phyloP scores from a whole-genome alignment of 108 stramenopile species.

The Bacterosira constricta region DNA sequence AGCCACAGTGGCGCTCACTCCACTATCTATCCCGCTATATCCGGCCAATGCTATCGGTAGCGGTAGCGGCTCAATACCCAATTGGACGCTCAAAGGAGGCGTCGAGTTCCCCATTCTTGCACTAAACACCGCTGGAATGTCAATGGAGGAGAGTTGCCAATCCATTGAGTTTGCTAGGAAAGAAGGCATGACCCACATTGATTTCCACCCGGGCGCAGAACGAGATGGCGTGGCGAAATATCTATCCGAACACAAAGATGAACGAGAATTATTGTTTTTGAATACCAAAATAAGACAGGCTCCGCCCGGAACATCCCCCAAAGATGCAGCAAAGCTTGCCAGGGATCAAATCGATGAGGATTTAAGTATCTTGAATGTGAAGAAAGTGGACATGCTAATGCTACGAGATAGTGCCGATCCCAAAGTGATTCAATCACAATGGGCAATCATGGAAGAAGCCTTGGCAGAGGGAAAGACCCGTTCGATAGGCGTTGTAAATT shows the following conservation, averaged over 20 bases:
- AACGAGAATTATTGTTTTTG: constrained; percentile 42
- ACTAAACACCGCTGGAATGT: constrained; percentile 59
- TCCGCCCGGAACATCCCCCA: constrained; percentile 50
- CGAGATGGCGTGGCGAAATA: constrained; percentile 56
- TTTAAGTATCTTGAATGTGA: constrained; percentile 37
- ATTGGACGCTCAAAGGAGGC: constrained; percentile 38
- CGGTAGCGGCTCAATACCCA: constrained; percentile 42
- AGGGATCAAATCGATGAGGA: constrained; percentile 56
- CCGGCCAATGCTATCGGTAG: too few relatives aligned
- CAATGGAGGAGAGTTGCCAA: constrained; percentile 43
- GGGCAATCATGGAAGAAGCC: constrained; percentile 60
- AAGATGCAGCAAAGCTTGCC: constrained; percentile 41
- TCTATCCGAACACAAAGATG: not conserved
- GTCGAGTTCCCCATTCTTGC: constrained; percentile 58
- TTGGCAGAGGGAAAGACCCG: constrained; percentile 36
- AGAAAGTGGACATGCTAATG: constrained; percentile 61
- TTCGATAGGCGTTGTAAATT: constrained; percentile 60
- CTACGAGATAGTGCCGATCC: constrained; percentile 57
- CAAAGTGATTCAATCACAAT: constrained; percentile 57
- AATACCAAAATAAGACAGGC: constrained; percentile 66
- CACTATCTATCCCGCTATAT: too few relatives aligned
- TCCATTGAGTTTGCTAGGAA: constrained; percentile 31
- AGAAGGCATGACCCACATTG: constrained; percentile 55
- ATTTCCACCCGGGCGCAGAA: constrained; percentile 65
- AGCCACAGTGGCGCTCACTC: too few relatives aligned